A percentile compares a stretch with the other conserved stretches of the same genome.
These are phyloP conservation scores for Cornus florida DNA, from an alignment of 148 eudicot genomes.

Conservation along the genomic window DNA sequence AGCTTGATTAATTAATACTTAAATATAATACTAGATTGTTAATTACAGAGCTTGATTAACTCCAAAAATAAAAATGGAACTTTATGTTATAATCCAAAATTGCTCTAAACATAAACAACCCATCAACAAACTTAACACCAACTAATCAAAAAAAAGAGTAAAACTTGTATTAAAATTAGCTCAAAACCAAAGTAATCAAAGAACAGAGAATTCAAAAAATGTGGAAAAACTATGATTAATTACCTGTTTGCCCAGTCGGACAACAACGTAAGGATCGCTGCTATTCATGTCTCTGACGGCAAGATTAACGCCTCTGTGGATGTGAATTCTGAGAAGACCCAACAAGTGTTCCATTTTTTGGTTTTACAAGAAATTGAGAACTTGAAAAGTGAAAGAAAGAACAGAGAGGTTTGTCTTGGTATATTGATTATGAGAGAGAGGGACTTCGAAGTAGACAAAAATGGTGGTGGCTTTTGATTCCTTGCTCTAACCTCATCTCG, in stretches of 20 bases:
- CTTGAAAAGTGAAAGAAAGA: too few species aligned
- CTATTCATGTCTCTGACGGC: slow-evolving; percentile 24
- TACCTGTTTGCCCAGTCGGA: slow-evolving; percentile 37
- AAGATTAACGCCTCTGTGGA: slow-evolving; percentile 32
- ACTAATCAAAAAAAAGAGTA: not conserved
- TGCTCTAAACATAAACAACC: too few species aligned
- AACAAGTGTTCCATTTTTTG: not conserved
- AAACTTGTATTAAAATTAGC: not conserved
- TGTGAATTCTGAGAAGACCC: slow-evolving; percentile 5
- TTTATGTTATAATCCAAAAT: not conserved
- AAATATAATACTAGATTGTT: not conserved
- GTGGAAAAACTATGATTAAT: not conserved
- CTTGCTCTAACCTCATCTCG: too few species aligned
- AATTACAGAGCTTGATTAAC: not conserved
- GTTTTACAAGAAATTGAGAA: too few species aligned
- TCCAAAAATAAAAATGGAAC: not conserved
- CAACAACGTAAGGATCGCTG: slow-evolving; percentile 46
- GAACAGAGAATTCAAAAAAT: too few species aligned
- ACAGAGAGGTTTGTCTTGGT: too few species aligned
- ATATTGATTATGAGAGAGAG: too few species aligned
- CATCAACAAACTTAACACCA: not conserved
- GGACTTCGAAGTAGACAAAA: too few species aligned
- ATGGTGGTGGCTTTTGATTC: too few species aligned
- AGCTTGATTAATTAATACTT: too few species aligned
- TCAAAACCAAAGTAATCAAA: not conserved